phyloP scores from a whole-genome alignment of 1,284 basidiomycete species.

The Marasmius tenuissimus region DNA sequence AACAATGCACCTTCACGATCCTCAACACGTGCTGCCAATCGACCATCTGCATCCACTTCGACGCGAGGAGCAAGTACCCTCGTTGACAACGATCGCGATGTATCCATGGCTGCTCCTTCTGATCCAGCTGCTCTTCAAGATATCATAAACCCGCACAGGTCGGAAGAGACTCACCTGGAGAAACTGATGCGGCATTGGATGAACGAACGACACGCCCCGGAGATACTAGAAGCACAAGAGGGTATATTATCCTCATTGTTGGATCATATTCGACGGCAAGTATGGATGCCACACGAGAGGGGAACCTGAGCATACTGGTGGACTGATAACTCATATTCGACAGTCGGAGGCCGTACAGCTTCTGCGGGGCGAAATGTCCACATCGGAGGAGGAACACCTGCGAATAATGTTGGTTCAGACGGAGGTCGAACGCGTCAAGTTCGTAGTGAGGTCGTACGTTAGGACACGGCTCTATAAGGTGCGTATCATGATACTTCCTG shows the following conservation, averaged over 20 bases:
- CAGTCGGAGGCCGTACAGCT: slow-evolving; percentile 67
- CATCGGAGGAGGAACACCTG: slow-evolving; percentile 89
- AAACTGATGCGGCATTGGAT: slow-evolving; percentile 80
- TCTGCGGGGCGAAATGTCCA: slow-evolving; percentile 73
- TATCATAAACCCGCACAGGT: background rate
- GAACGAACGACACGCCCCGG: slow-evolving; percentile 83
- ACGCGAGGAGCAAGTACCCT: slow-evolving; percentile 1
- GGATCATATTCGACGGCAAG: slow-evolving; percentile 86
- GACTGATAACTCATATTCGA: background rate
- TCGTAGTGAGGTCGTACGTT: slow-evolving; percentile 83
- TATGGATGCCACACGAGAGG: slow-evolving; percentile 34
- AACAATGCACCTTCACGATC: background rate
- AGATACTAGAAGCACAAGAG: slow-evolving; percentile 77
- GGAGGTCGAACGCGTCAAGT: slow-evolving; percentile 91
- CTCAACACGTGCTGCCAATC: background rate
- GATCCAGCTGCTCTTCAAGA: background rate
- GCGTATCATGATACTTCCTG: slow-evolving; percentile 15
- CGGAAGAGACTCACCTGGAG: slow-evolving; percentile 46
- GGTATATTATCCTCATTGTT: slow-evolving; percentile 70
- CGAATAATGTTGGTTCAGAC: slow-evolving; percentile 89
- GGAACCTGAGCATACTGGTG: background rate
- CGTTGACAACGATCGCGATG: slow-evolving; percentile 1
- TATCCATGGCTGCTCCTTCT: slow-evolving; percentile 11
- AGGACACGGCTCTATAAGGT: slow-evolving; percentile 87
- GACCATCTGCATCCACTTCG: background rate